Evolutionary conservation across 1,139 yeast genomes (phyloP), one percentile per base, ranked within the genome.

Genomic region (Hemisphaericaspora xylofermentans): DNA sequence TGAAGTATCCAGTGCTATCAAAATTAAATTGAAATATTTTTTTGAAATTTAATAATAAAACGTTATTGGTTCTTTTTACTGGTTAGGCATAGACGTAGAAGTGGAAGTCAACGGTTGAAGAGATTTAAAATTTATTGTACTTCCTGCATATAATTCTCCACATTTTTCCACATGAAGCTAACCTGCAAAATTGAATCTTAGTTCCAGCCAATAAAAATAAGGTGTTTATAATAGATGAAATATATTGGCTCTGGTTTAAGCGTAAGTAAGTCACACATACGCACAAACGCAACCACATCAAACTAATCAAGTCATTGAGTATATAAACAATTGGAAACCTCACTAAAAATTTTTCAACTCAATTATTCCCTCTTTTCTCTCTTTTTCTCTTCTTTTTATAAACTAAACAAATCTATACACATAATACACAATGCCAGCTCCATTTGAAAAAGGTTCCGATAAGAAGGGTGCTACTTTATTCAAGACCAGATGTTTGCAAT

Each of bases 401-500:
- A 74, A 49, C 93, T 84, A 27, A 57, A 45, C 9, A n/a, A 6
- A 31, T 12, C 13, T 15, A 18, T 10, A 33, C 27, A 18, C 9
- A 25, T 30, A 42, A 21, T 34, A 38, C 12, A 49, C 29, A 54
- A 78, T 78, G 84, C 83, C 84, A 69, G 83, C 83, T 67, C 74
- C 75, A 71, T 78, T 52, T 66, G 82, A 78, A 72, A 66, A 74
- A 60, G 95, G 96, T 68, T 80, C 83, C 64, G 95, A 87, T 66
- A 88, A 89, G 82, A 93, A 93, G 78, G 98, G 98, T 79, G 97
- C 98, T 56, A 88, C 88, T 66, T 81, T 93, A 58, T 93, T 93
- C 84, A 93, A 93, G 80, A 93, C 98, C 55, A 88, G 98, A 84
- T 93, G 98, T 76, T 80, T 89, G 60, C 98, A 93, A 78, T 93